Conservation (phyloP, 2,329 filamentous ascomycete genomes). For the Mycosphaerella arachidis region DNA sequence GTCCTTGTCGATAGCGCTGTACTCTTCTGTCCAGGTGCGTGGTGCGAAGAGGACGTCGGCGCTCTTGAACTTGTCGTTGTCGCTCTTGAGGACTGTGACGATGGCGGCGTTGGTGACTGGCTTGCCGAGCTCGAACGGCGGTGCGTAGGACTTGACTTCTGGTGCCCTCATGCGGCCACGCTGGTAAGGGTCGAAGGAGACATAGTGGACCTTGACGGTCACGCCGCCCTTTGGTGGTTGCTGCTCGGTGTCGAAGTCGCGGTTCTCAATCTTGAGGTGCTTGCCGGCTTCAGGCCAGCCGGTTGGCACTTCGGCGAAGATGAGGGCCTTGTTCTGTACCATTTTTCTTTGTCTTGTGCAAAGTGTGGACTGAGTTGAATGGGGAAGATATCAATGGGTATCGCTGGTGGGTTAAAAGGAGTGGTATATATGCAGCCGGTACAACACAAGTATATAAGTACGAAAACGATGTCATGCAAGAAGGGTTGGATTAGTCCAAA, state of each 20-base stretch:
- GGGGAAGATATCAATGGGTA: background rate
- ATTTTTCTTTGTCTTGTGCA: conserved; percentile 31
- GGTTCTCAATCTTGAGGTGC: conserved; percentile 63
- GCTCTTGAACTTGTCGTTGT: conserved; percentile 56
- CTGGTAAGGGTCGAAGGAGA: conserved; percentile 80
- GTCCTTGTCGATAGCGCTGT: conserved; percentile 54
- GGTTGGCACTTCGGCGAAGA: conserved; percentile 66
- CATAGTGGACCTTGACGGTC: conserved; percentile 64
- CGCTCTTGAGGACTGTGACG: conserved; percentile 66
- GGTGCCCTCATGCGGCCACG: conserved; percentile 71
- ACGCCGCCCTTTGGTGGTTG: conserved; percentile 61
- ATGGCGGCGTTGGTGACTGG: conserved; percentile 63
- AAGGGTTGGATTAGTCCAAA: background rate
- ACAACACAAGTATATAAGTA: background rate
- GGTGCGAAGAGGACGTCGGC: conserved; percentile 62
- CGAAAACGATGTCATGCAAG: background rate
- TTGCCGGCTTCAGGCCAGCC: conserved; percentile 66
- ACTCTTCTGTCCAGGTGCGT: conserved; percentile 49
- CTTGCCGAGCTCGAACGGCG: conserved; percentile 57
- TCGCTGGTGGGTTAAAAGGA: background rate
- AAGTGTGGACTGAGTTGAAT: background rate
- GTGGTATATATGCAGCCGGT: background rate
- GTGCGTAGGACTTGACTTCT: conserved; percentile 63
- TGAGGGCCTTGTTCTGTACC: conserved; percentile 67
- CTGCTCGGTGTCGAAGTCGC: conserved; percentile 62